Evolutionary conservation across 257 asterid genomes (phyloP).

Genomic region (Oldenlandia corymbosa): DNA sequence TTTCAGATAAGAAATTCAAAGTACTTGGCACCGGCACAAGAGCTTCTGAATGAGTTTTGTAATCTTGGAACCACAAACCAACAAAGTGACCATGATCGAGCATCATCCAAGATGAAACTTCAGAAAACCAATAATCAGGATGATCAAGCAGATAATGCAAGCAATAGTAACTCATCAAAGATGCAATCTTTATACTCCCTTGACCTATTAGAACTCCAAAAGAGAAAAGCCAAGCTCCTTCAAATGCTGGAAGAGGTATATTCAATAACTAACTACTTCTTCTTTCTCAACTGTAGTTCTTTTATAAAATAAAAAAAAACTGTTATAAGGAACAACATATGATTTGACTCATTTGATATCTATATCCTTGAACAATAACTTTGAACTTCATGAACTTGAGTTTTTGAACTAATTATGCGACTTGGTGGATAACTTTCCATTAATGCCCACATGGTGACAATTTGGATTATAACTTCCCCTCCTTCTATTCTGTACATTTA

Average conservation of each 20-base stretch:
- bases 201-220: slow-evolving; percentile 69
- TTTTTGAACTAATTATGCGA: slow-evolving; percentile 27
- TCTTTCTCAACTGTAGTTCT: background rate
- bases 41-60: slow-evolving; percentile 73
- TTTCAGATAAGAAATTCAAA: slow-evolving; percentile 42
- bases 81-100: slow-evolving; percentile 19
- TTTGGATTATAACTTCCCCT: slow-evolving; percentile 19
- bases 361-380: no score
- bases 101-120: slow-evolving; percentile 26
- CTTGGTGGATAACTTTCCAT: slow-evolving; percentile 28
- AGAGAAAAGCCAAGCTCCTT: slow-evolving; percentile 61
- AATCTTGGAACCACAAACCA: slow-evolving; percentile 43
- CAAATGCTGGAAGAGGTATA: slow-evolving; percentile 88
- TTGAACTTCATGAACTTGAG: slow-evolving; percentile 16
- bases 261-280: background rate
- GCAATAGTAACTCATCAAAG: slow-evolving; percentile 23
- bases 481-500: slow-evolving; percentile 16
- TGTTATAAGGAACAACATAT: no score
- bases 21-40: slow-evolving; percentile 64
- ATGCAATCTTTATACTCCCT: slow-evolving; percentile 52
- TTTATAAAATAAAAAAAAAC: background rate
- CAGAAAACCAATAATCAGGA: slow-evolving; percentile 19
- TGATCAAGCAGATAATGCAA: slow-evolving; percentile 33
- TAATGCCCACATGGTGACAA: slow-evolving; percentile 47
- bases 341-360: no score